These are phyloP conservation scores for Trichoderma guizhouense DNA, from an alignment of 2,329 filamentous ascomycete genomes.

Conservation along the genomic window DNA sequence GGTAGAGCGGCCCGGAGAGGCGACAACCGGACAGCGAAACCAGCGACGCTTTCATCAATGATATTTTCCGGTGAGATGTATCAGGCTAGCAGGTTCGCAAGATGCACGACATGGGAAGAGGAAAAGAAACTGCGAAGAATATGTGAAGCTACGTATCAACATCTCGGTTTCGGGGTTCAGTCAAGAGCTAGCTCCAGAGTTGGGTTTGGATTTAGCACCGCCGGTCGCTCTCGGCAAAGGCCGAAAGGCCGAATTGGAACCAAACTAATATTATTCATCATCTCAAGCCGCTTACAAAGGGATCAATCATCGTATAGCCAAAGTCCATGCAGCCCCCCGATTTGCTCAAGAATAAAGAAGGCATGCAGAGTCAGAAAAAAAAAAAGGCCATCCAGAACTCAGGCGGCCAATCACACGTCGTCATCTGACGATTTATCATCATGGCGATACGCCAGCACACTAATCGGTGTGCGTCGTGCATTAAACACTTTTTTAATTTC, in stretches of 20 bases:
- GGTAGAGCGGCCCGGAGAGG: neutral
- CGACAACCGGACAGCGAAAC: neutral
- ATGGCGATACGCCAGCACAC: conserved; percentile 15
- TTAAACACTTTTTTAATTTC: conserved; percentile 22
- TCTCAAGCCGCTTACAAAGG: neutral
- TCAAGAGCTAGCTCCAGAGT: neutral
- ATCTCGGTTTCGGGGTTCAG: neutral
- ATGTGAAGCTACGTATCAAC: neutral
- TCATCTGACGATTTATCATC: conserved; percentile 15
- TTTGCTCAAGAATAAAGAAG: neutral
- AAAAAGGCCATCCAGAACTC: neutral
- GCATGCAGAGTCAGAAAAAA: neutral
- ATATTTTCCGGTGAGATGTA: neutral
- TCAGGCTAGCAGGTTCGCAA: neutral
- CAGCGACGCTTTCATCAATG: neutral
- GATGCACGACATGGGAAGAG: neutral
- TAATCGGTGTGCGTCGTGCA: conserved; percentile 20
- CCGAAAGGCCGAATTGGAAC: conserved; percentile 6
- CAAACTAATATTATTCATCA: conserved; percentile 7
- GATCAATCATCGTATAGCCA: neutral
- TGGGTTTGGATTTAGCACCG: neutral
- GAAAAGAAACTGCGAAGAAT: neutral
- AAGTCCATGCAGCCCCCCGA: neutral
- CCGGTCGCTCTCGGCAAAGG: conserved; percentile 2
- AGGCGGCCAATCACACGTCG: neutral